Base-by-base conservation (phyloP, 2,329 filamentous ascomycete species). In the Aureobasidium sp. region DNA sequence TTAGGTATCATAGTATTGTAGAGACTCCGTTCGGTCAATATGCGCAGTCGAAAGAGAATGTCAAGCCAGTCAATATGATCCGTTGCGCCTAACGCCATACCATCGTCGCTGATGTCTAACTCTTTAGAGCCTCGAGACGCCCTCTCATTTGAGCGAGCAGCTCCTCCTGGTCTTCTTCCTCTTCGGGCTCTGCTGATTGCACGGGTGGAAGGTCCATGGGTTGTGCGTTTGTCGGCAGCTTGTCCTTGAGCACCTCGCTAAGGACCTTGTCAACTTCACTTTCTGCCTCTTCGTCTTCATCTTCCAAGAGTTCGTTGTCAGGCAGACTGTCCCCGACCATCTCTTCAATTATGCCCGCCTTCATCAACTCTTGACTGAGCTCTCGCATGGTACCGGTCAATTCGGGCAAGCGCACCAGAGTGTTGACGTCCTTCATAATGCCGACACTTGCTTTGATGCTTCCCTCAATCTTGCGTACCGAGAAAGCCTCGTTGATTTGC, bases 351-450 rank as follows among this genome's bases (percentile, higher is more conserved):
- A 99, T 93, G 17, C 93, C 94, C 2, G 94, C 93, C 78, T 91
- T 95, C 74, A 96, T 89, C 67, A 97, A 77, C 80, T 97, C 94
- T 62, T 87, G 82, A 69, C 87, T 88, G 54, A 97, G 79, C 74
- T 96, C 90, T 65, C 86, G 82, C 93, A 97, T 97, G 9, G 92
- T 97, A 15, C 84, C 86, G 22, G 88, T 90, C 64, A 97, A 79
- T 77, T 96, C 89, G 12, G 94, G 94, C 68, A 99, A 76, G 31
- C 87, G 82, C 54, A 97, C 85, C 29, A 97, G 80, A 17, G 82
- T 83, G 74, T 97, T 97, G 63, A 99, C 91, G 73, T 97, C 91
- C 76, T 92, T 93, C 94, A 99, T 97, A 68, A 99, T 92, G 48
- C 90, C 89, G 9, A 93, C 92, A 68, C 87, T 90, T 45, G 89